These are phyloP conservation scores for Arxiozyma heterogenica DNA, from an alignment of 1,139 yeast genomes.

Conservation along the genomic window DNA sequence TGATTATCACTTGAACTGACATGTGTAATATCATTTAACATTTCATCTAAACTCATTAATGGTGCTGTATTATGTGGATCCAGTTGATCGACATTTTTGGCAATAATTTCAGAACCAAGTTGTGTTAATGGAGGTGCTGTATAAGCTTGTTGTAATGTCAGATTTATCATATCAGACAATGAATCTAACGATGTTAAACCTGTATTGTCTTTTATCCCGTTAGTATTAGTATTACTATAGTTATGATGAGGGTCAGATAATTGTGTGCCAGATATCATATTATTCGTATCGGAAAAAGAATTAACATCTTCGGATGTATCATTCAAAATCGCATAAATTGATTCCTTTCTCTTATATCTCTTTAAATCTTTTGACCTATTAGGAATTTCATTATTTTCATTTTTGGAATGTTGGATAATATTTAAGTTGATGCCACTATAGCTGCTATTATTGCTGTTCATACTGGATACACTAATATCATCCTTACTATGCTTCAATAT, in stretches of 20 bases:
- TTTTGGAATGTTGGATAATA: neutral
- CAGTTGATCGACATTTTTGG: slow-evolving; percentile 24
- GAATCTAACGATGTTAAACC: slow-evolving; percentile 4
- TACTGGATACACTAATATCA: neutral
- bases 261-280: neutral
- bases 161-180: slow-evolving; percentile 13
- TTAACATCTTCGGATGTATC: neutral
- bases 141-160: slow-evolving; percentile 14
- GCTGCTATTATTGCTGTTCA: neutral
- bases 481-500: slow-evolving; percentile 41
- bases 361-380: neutral
- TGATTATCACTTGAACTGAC: slow-evolving; percentile 43
- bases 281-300: neutral
- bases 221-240: neutral
- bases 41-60: slow-evolving; percentile 21
- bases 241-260: neutral
- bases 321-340: neutral
- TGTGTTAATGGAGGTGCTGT: slow-evolving; percentile 20
- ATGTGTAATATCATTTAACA: slow-evolving; percentile 24
- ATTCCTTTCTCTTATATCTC: neutral
- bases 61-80: slow-evolving; percentile 20
- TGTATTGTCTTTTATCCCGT: neutral
- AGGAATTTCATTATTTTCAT: neutral
- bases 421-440: neutral
- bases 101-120: slow-evolving; percentile 21